These are phyloP conservation scores for Adiantum capillusveneris DNA, from an alignment of 75 land plant genomes.

Conservation along the genomic window DNA sequence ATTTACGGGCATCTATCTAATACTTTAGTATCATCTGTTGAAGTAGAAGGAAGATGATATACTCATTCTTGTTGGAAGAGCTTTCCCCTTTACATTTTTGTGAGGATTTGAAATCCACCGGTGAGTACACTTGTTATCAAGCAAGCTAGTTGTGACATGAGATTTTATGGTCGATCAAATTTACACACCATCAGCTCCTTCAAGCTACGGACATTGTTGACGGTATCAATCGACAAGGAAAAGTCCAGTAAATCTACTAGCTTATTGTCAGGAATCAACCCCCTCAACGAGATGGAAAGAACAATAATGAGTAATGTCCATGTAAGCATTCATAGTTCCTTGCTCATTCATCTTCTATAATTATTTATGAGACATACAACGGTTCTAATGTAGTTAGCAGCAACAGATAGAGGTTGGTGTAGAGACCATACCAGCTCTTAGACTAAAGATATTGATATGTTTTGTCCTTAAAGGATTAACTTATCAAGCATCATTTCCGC, in stretches of 20 bases:
- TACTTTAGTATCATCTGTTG: too few relatives aligned
- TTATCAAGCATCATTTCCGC: conserved; percentile 95
- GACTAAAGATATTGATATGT: conserved; percentile 61
- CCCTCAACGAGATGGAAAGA: conserved; percentile 74
- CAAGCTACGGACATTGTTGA: conserved; percentile 68
- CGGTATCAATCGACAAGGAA: conserved; percentile 84
- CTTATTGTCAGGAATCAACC: too few relatives aligned
- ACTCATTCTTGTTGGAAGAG: conserved; percentile 45
- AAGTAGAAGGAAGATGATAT: too few relatives aligned
- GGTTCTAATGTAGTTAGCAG: too few relatives aligned
- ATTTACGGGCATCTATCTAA: too few relatives aligned
- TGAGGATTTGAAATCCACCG: conserved; percentile 52
- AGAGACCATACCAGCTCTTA: conserved; percentile 93
- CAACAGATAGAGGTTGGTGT: too few relatives aligned
- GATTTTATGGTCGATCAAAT: conserved; percentile 85
- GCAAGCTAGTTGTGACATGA: too few relatives aligned
- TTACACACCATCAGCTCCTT: conserved; percentile 79
- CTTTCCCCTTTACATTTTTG: conserved; percentile 36
- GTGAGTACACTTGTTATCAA: conserved; percentile 89
- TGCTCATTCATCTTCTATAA: too few relatives aligned
- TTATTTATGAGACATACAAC: too few relatives aligned
- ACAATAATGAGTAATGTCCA: too few relatives aligned
- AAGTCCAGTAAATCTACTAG: too few relatives aligned
- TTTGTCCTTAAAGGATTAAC: conserved; percentile 74
- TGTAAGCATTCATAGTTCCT: too few relatives aligned